phyloP scores from a whole-genome alignment of 1,284 basidiomycete genomes.

The Malassezia obtusa region DNA sequence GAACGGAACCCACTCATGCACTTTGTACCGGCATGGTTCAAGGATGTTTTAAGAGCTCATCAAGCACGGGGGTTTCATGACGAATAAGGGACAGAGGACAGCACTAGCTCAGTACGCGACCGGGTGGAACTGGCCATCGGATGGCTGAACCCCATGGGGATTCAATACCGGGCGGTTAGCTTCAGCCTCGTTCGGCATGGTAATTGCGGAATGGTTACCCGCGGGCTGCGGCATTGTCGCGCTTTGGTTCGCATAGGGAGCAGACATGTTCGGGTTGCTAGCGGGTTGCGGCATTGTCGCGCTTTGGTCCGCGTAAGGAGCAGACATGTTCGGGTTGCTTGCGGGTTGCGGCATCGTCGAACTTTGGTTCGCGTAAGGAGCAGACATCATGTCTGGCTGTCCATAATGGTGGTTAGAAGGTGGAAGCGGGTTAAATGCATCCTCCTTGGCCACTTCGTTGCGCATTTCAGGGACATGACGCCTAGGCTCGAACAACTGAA shows the following conservation, averaged over 20 bases:
- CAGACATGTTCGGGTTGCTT: too few species aligned
- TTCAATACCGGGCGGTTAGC: not conserved
- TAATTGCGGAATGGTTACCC: not conserved
- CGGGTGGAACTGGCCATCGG: too few species aligned
- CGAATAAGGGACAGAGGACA: too few species aligned
- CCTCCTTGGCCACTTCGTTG: not conserved
- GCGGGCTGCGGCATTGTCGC: too few species aligned
- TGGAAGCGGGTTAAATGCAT: not conserved
- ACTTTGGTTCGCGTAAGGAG: not conserved
- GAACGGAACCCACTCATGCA: too few species aligned
- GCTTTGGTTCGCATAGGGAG: not conserved
- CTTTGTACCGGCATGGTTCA: too few species aligned
- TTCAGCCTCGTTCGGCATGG: not conserved
- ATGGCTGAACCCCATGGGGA: too few species aligned
- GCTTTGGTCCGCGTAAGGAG: not conserved
- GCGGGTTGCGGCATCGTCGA: too few species aligned
- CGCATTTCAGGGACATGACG: conserved; percentile 8
- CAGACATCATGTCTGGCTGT: not conserved
- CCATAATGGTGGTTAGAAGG: not conserved
- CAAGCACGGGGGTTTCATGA: too few species aligned
- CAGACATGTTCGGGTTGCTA: too few species aligned
- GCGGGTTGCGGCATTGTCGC: too few species aligned
- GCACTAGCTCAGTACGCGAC: not conserved
- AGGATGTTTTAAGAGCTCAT: too few species aligned
- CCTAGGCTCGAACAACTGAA: conserved; percentile 8